phyloP scores from a whole-genome alignment of 2,329 filamentous ascomycete species.

The Hortaea sp. region DNA sequence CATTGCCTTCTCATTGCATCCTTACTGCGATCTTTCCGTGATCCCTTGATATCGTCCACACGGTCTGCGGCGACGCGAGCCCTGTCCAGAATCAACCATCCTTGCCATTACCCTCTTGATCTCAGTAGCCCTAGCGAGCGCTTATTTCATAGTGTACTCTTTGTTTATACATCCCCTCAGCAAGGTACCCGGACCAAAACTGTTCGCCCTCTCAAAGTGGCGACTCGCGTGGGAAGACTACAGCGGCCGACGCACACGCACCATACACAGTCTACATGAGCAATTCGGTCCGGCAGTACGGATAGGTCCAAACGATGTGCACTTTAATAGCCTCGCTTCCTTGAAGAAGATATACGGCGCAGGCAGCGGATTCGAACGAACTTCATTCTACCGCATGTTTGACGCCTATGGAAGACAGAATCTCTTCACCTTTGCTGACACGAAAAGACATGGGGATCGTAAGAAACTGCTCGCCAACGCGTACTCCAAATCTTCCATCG shows the following conservation, averaged over 20 bases:
- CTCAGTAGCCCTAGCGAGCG: too few species aligned
- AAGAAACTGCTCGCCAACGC: constrained; percentile 45
- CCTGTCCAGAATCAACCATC: too few species aligned
- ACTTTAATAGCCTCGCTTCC: constrained; percentile 62
- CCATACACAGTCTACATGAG: constrained; percentile 34
- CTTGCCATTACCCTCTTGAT: too few species aligned
- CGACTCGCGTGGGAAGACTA: constrained; percentile 38
- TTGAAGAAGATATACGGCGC: constrained; percentile 46
- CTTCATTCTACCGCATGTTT: constrained; percentile 41
- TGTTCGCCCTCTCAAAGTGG: constrained; percentile 36
- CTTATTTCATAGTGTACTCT: neutral
- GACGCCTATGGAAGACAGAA: constrained; percentile 37
- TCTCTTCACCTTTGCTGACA: constrained; percentile 41
- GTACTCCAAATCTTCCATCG: constrained; percentile 42
- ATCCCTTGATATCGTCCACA: too few species aligned
- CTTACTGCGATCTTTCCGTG: too few species aligned
- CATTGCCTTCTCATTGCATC: too few species aligned
- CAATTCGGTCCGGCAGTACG: constrained; percentile 54
- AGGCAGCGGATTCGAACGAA: constrained; percentile 38
- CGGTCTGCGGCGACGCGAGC: too few species aligned
- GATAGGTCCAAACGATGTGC: constrained; percentile 67
- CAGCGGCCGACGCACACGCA: constrained; percentile 32
- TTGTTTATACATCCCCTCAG: constrained; percentile 7
- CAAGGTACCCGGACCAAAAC: constrained; percentile 29
- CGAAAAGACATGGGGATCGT: constrained; percentile 36